Evolutionary conservation across 805 yeast species (phyloP), one percentile per base, ranked within the genome.

Genomic region (Lachancea thermotolerans): DNA sequence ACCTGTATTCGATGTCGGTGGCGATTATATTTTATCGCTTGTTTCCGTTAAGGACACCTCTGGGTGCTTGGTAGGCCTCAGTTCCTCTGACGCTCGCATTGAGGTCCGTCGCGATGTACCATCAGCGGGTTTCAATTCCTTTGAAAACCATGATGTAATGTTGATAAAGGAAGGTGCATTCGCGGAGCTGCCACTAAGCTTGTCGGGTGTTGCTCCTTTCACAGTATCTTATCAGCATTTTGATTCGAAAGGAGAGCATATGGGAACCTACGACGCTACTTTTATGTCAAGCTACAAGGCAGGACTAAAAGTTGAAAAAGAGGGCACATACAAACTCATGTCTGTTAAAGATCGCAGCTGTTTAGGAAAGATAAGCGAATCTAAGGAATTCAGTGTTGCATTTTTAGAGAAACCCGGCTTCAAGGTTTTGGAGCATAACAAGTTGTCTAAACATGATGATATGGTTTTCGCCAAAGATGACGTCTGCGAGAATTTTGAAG

Each of bases 71-170:
- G 91, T 86, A n/a, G 78, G 77, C 10, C 66, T 85, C 46, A 75
- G 78, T 38, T 78, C 75, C 15, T 75, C 76, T 17, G 90, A 85
- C 50, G 79, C 79, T 12, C 73, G 66, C 21, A 69, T 93, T n/a
- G 70, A 72, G 28, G 89, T 89, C 1, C 77, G 90, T 54, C 69
- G 79, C 41, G 86, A 82, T 45, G 66, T 81, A 1, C 95, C 98
- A 17, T 61, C 68, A 4, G 79, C 75, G 4, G 67, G 67, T 1
- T 77, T 80, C 52, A 66, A 68, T 38, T 59, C 70, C 3, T 45
- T 53, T 5, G 65, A 50, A 10, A 69, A 69, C n/a, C 66, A 70
- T 3, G 55, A 55, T 16, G 54, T 62, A 10, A 54, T 68, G 14
- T 66, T 65, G 32, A 71, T 84, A 21, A 79, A 79, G 15, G 83